Conservation (phyloP, 2,329 filamentous ascomycete genomes). For the Epicoccum nigrum region DNA sequence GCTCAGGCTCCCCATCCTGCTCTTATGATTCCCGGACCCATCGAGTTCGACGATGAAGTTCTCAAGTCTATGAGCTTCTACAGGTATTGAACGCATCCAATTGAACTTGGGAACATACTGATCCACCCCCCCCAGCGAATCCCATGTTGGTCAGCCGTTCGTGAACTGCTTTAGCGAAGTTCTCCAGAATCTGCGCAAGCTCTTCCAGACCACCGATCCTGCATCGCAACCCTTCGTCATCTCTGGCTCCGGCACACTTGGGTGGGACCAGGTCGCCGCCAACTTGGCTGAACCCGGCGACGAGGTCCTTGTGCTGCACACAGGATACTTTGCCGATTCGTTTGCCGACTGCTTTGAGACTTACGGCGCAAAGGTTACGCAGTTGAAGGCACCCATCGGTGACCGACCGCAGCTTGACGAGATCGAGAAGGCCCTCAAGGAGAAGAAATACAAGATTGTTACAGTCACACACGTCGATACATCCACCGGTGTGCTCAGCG, state of each 20-base stretch:
- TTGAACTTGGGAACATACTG: constrained; percentile 1
- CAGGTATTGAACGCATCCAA: constrained; percentile 61
- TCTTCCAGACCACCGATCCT: constrained; percentile 88
- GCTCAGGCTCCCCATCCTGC: constrained; percentile 68
- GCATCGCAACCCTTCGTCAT: constrained; percentile 89
- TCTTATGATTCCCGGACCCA: constrained; percentile 93
- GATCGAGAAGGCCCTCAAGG: constrained; percentile 84
- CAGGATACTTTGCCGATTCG: constrained; percentile 95
- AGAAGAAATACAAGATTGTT: constrained; percentile 91
- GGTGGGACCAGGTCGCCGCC: constrained; percentile 95
- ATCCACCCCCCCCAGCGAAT: constrained; percentile 67
- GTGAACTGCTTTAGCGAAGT: constrained; percentile 91
- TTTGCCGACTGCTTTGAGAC: constrained; percentile 91
- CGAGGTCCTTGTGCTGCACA: constrained; percentile 89
- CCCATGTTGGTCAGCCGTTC: constrained; percentile 88
- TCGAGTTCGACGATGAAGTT: constrained; percentile 98
- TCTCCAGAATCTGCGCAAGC: constrained; percentile 83
- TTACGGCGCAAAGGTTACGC: constrained; percentile 88
- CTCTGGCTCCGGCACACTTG: constrained; percentile 91
- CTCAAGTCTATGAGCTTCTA: constrained; percentile 94
- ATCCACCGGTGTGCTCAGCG: constrained; percentile 92
- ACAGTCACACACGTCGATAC: constrained; percentile 98
- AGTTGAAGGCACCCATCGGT: constrained; percentile 88
- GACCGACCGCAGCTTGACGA: constrained; percentile 84
- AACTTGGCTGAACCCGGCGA: constrained; percentile 91